Evolutionary conservation across 2,329 filamentous ascomycete genomes (phyloP), one percentile per base, ranked within the genome.

Genomic region (Alternaria alternata): DNA sequence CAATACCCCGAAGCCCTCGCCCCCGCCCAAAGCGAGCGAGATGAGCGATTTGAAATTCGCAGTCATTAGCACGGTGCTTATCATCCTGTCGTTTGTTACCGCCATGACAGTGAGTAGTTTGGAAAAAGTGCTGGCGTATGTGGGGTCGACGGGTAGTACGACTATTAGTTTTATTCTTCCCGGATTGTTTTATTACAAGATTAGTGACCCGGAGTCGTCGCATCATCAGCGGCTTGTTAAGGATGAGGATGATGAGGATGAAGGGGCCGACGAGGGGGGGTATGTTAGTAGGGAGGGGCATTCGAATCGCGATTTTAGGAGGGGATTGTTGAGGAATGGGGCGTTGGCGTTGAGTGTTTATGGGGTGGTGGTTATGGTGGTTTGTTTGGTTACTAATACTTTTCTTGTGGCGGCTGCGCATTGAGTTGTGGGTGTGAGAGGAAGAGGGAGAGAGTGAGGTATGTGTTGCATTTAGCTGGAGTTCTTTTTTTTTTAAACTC

Each of bases 181-280:
- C 0, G 95, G 95, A 0, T 81, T 99, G 4, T 99, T 99, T 79
- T 99, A 98, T 80, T 99, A 98, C 82, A 98, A 98, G 80, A 98
- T 99, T 61, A 96, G 93, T 12, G 89, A 92, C 24, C 95, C 95
- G 0, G 91, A 97, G 56, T 94, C 92, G 44, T 86, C 89, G 28
- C 88, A 94, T 64, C 93, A 97, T 70, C 94, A 97, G 76, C 88
- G 91, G 14, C 83, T 98, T 9, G 83, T 93, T 64, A 98, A 98
- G 77, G 93, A 95, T 72, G 93, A 97, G 67, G 95, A 98, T 70
- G 92, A 94, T 65, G 88, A 89, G n/a, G 84, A 86, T 38, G 90
- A 91, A 2, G 87, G 86, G 38, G 82, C n/a, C n/a, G n/a, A n/a
- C n/a, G 20, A 20, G 20, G 1, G 20, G 1, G 20, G 20, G 4